A percentile compares a stretch with the other conserved stretches of the same genome.
These are phyloP conservation scores for Eutrema salsugineum DNA, from an alignment of 441 rosid genomes.

Conservation along the genomic window DNA sequence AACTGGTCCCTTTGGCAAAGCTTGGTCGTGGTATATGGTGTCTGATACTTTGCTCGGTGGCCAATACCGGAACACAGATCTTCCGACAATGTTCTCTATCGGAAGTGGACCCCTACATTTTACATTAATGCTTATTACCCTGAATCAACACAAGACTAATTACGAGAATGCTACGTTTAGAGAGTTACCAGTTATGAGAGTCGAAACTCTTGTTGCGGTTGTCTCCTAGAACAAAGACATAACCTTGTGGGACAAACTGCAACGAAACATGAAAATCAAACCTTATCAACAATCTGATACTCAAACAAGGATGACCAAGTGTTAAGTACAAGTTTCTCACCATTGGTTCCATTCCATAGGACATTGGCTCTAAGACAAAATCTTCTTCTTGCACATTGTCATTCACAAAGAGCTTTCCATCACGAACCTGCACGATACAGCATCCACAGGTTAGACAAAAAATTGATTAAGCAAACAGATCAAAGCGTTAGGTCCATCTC, in stretches of 20 bases:
- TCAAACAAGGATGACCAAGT: background rate
- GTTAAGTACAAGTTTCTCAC: slow-evolving; percentile 29
- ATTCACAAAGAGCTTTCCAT: slow-evolving; percentile 59
- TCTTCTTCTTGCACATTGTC: slow-evolving; percentile 50
- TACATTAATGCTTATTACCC: background rate
- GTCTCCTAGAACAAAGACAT: slow-evolving; percentile 66
- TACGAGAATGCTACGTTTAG: background rate
- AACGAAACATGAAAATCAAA: background rate
- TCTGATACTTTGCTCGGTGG: slow-evolving; percentile 78
- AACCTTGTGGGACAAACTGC: slow-evolving; percentile 56
- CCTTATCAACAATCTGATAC: background rate
- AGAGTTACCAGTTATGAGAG: slow-evolving; percentile 60
- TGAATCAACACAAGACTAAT: background rate
- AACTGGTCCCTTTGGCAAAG: slow-evolving; percentile 28
- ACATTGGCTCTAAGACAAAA: slow-evolving; percentile 52
- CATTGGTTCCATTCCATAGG: slow-evolving; percentile 50
- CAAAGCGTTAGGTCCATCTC: background rate
- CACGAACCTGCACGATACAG: slow-evolving; percentile 40
- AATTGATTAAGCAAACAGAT: background rate
- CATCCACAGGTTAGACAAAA: background rate
- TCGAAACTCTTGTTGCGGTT: slow-evolving; percentile 67
- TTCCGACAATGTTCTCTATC: slow-evolving; percentile 50
- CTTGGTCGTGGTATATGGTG: slow-evolving; percentile 40
- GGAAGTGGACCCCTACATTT: slow-evolving; percentile 73
- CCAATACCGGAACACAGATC: slow-evolving; percentile 67